A percentile compares a stretch with the other conserved stretches of the same genome.
Evolutionary conservation across 2,329 filamentous ascomycete genomes (phyloP).

Genomic region (Byssothecium circinans): DNA sequence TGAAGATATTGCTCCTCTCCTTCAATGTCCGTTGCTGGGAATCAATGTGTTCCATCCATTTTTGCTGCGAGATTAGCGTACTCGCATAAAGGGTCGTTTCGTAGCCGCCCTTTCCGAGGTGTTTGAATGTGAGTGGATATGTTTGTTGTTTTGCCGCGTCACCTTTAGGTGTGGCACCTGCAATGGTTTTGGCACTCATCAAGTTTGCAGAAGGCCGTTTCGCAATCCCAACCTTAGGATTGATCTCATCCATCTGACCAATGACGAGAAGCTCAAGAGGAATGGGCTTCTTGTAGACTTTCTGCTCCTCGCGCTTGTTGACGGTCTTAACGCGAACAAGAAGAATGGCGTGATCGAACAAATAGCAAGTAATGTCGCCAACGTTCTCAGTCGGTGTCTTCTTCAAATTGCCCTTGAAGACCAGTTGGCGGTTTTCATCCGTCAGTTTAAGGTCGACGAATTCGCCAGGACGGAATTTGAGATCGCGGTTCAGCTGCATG

Average conservation of each 20-base stretch:
- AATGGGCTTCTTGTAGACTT: conserved; percentile 93
- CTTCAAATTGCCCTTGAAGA: conserved; percentile 93
- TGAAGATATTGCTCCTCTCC: conserved; percentile 71
- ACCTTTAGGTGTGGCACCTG: conserved; percentile 44
- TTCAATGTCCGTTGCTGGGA: conserved; percentile 84
- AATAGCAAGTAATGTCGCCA: conserved; percentile 86
- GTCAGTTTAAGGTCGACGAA: conserved; percentile 92
- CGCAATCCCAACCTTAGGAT: conserved; percentile 74
- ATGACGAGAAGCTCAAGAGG: conserved; percentile 91
- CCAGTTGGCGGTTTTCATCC: conserved; percentile 86
- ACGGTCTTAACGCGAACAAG: conserved; percentile 88
- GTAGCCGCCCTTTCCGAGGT: conserved; percentile 93
- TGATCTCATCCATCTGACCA: conserved; percentile 94
- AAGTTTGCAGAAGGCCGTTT: conserved; percentile 89
- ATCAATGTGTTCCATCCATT: conserved; percentile 97
- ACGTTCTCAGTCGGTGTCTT: conserved; percentile 82
- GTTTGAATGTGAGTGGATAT: conserved; percentile 93
- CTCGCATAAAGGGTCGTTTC: conserved; percentile 86
- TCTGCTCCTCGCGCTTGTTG: conserved; percentile 91
- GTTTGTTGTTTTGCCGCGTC: conserved; percentile 64
- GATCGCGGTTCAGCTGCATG: conserved; percentile 84
- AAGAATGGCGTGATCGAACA: conserved; percentile 94
- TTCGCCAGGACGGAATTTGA: conserved; percentile 88
- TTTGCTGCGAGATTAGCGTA: conserved; percentile 83
- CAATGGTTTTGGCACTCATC: conserved; percentile 53